These are phyloP conservation scores for Erythrobasidium yunnanense DNA, from an alignment of 768 basidiomycete species.

Conservation along the genomic window DNA sequence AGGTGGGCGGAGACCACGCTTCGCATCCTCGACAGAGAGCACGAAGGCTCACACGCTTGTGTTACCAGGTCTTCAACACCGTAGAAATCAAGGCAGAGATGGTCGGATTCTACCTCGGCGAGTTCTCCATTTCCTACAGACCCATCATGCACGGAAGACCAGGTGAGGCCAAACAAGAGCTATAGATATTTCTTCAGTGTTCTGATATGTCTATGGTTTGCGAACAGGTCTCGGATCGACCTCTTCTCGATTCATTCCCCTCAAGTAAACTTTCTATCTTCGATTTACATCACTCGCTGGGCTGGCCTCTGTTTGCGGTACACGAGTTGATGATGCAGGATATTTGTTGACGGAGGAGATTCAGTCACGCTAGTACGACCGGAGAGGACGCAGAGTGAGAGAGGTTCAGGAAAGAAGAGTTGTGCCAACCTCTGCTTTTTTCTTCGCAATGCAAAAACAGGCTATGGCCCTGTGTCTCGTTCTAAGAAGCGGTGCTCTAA, in stretches of 20 bases:
- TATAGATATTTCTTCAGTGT: background rate
- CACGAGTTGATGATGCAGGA: no score
- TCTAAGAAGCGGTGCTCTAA: no score
- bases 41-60: background rate
- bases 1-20: conserved; percentile 50
- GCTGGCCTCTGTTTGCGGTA: no score
- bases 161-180: conserved; percentile 46
- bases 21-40: background rate
- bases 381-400: no score
- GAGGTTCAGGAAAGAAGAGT: no score
- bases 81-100: conserved; percentile 67
- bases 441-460: no score
- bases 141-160: conserved; percentile 99
- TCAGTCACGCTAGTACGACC: no score
- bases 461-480: no score
- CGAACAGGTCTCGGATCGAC: conserved; percentile 18
- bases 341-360: no score
- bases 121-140: conserved; percentile 78
- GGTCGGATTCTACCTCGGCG: conserved; percentile 98
- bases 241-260: conserved; percentile 27
- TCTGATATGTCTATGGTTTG: background rate
- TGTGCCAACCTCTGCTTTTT: no score
- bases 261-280: conserved; percentile 28
- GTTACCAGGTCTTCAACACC: conserved; percentile 14
- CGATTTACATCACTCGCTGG: no score